Conservation (phyloP, 768 basidiomycete genomes). For the Mycena galericulata region DNA sequence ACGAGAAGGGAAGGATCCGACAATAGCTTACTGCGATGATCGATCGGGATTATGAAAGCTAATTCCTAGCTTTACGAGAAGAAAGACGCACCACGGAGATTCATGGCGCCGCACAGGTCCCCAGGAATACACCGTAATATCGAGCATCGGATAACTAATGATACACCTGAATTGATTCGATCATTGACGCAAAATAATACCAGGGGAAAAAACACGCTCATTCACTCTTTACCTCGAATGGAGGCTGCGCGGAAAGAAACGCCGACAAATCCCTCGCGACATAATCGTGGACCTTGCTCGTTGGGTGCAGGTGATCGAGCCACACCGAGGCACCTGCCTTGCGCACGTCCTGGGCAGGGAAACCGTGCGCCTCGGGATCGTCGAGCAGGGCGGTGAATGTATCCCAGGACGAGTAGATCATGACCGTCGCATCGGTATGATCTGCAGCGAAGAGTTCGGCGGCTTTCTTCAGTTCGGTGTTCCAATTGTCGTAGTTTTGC, state of each 20-base stretch:
- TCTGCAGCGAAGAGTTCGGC: slow-evolving; percentile 41
- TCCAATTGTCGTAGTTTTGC: slow-evolving; percentile 47
- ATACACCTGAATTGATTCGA: too few relatives aligned
- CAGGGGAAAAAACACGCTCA: too few relatives aligned
- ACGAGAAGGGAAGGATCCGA: not conserved
- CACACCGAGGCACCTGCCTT: slow-evolving; percentile 46
- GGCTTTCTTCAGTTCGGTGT: slow-evolving; percentile 42
- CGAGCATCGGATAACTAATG: too few relatives aligned
- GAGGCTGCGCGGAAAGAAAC: slow-evolving; percentile 33
- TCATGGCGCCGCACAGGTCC: too few relatives aligned
- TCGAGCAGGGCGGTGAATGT: slow-evolving; percentile 53
- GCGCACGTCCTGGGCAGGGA: slow-evolving; percentile 39
- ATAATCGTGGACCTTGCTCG: slow-evolving; percentile 50
- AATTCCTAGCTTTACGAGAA: not conserved
- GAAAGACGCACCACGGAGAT: too few relatives aligned
- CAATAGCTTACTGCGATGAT: not conserved
- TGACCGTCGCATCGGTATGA: slow-evolving; percentile 49
- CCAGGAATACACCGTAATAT: too few relatives aligned
- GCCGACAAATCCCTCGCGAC: slow-evolving; percentile 47
- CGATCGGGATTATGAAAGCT: too few relatives aligned
- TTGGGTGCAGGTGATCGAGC: slow-evolving; percentile 54
- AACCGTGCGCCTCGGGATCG: slow-evolving; percentile 47
- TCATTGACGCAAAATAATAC: not conserved
- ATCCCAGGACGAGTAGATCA: slow-evolving; percentile 55
- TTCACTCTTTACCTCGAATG: not conserved